Percentiles rank a stretch among this genome's conserved stretches.
Evolutionary conservation across 1,284 basidiomycete genomes (phyloP).

Genomic region (Cryptococcus floricola): DNA sequence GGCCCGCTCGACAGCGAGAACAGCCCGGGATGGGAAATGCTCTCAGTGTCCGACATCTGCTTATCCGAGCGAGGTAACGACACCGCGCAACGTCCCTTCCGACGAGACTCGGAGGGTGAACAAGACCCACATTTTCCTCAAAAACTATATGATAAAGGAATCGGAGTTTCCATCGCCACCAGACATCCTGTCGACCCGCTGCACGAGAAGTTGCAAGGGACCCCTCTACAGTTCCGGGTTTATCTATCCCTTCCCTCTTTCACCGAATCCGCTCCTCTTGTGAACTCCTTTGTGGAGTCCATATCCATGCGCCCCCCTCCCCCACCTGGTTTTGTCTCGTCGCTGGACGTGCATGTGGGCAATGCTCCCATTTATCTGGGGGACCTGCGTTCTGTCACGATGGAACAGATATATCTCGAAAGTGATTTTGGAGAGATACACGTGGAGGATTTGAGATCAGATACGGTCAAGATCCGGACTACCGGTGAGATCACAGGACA

Average conservation of each 20-base stretch:
- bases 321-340: constrained; percentile 1
- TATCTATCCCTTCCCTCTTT: constrained; percentile 11
- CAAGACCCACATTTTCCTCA: not conserved
- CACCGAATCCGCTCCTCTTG: not conserved
- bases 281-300: not conserved
- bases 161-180: constrained; percentile 14
- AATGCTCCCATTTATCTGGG: constrained; percentile 3
- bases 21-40: constrained; percentile 14
- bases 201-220: not conserved
- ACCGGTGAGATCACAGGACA: constrained; percentile 2
- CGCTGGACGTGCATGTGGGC: constrained; percentile 5
- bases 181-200: not conserved
- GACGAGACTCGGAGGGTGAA: not conserved
- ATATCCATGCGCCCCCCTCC: not conserved
- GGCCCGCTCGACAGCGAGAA: not conserved
- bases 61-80: constrained; percentile 1
- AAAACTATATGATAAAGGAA: not conserved
- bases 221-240: constrained; percentile 12
- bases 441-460: constrained; percentile 6
- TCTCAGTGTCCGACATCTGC: constrained; percentile 12
- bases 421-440: constrained; percentile 4
- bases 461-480: not conserved
- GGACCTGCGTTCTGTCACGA: constrained; percentile 1
- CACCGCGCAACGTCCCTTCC: not conserved
- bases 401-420: constrained; percentile 3